A percentile compares a stretch with the other conserved stretches of the same genome.
These are phyloP conservation scores for Sclerotinia borealis DNA, from an alignment of 2,329 filamentous ascomycete species.

Conservation along the genomic window DNA sequence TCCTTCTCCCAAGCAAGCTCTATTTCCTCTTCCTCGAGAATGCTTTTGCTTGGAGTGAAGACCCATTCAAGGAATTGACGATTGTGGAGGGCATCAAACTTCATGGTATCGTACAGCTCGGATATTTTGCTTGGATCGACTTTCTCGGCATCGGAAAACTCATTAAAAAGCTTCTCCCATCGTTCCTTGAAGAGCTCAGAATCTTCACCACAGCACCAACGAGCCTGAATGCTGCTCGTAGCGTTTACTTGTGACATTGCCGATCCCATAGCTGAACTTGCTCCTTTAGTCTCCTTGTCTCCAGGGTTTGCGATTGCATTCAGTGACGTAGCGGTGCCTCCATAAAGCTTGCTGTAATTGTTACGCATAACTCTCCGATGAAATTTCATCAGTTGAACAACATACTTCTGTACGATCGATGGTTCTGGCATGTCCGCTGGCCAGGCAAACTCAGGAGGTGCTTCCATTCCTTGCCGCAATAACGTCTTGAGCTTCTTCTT, in stretches of 20 bases:
- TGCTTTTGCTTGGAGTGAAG: conserved; percentile 77
- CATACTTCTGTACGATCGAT: conserved; percentile 82
- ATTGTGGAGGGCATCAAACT: conserved; percentile 96
- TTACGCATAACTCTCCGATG: conserved; percentile 91
- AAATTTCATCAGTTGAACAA: conserved; percentile 96
- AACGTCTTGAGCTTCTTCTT: conserved; percentile 98
- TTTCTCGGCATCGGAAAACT: conserved; percentile 96
- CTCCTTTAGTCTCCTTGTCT: conserved; percentile 29
- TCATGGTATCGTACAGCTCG: conserved; percentile 98
- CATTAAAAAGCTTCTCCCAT: conserved; percentile 96
- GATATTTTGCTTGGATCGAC: conserved; percentile 98
- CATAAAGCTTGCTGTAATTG: conserved; percentile 78
- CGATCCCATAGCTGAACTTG: conserved; percentile 37
- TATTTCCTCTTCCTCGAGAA: conserved; percentile 63
- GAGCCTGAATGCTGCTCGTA: conserved; percentile 68
- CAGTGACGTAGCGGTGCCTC: conserved; percentile 58
- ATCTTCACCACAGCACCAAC: conserved; percentile 97
- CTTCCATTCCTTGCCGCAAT: conserved; percentile 83
- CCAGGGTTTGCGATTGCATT: conserved; percentile 49
- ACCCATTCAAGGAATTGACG: conserved; percentile 95
- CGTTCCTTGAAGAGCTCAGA: conserved; percentile 90
- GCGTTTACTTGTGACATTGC: conserved; percentile 56
- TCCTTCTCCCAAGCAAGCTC: conserved; percentile 31
- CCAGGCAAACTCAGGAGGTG: conserved; percentile 97
- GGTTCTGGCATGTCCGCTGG: conserved; percentile 91